These are phyloP conservation scores for Cercospora beticola DNA, from an alignment of 2,329 filamentous ascomycete species.

Conservation along the genomic window DNA sequence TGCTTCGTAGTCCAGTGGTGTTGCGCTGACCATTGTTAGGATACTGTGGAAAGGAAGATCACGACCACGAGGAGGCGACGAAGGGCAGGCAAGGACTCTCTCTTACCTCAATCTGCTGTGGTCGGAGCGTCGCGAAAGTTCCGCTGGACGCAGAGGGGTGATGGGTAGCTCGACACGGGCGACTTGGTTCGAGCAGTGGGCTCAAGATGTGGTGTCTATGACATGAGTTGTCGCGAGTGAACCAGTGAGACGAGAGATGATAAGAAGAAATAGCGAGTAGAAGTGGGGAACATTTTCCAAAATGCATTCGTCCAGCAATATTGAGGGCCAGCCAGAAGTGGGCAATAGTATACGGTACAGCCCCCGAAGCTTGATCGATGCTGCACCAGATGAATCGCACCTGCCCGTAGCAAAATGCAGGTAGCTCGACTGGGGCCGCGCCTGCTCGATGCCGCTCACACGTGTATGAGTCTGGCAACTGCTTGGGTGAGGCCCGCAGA, in stretches of 20 bases:
- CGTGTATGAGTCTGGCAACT: background rate
- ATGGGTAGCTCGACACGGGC: background rate
- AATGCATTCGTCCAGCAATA: background rate
- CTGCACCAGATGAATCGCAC: background rate
- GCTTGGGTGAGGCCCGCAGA: background rate
- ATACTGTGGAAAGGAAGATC: background rate
- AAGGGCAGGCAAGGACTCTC: background rate
- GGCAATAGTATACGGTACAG: background rate
- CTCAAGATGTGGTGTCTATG: background rate
- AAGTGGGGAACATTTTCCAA: background rate
- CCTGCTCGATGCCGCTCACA: background rate
- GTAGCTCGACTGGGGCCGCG: background rate
- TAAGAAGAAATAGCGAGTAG: background rate
- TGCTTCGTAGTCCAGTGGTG: slow-evolving; percentile 4
- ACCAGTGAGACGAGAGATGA: background rate
- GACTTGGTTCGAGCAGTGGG: background rate
- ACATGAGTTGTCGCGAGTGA: background rate
- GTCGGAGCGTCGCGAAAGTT: background rate
- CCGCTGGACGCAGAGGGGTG: background rate
- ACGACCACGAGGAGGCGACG: background rate
- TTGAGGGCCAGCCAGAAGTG: background rate
- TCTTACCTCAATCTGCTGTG: background rate
- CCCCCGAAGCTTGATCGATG: background rate
- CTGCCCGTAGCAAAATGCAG: background rate
- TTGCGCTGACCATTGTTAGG: slow-evolving; percentile 1